Percentiles rank a stretch among this genome's conserved stretches.
Conservation (phyloP, 2,329 filamentous ascomycete species). For the Botrytis byssoidea region DNA sequence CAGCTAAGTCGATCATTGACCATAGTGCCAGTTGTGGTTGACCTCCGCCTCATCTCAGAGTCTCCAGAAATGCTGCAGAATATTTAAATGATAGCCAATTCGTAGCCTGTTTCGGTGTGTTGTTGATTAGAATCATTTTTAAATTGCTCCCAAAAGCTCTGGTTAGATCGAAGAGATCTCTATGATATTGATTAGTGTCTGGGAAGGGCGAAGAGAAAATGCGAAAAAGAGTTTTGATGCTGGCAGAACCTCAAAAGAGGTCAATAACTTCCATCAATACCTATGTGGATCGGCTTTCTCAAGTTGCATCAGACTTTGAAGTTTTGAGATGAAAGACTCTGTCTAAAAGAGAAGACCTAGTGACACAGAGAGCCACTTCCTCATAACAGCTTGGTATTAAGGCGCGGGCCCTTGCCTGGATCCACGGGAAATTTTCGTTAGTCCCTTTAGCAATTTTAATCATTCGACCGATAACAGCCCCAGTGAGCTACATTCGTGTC, state of each 20-base stretch:
- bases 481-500: not conserved
- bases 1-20: not conserved
- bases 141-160: too few species aligned
- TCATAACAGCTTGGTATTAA: not conserved
- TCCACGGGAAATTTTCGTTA: not conserved
- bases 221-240: not conserved
- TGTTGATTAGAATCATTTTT: too few species aligned
- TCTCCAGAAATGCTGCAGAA: not conserved
- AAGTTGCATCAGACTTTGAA: too few species aligned
- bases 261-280: too few species aligned
- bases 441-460: not conserved
- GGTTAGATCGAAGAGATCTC: too few species aligned
- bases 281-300: accelerated
- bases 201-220: not conserved
- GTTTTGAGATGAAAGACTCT: not conserved
- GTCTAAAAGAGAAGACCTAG: not conserved
- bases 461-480: not conserved
- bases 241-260: accelerated
- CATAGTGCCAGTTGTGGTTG: accelerated
- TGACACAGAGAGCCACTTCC: not conserved
- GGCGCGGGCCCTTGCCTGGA: accelerated
- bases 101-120: not conserved
- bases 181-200: too few species aligned
- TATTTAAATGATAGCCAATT: not conserved
- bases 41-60: accelerated